Conservation (phyloP, 176 grass and related monocot species). For the Eleusine coracana region DNA sequence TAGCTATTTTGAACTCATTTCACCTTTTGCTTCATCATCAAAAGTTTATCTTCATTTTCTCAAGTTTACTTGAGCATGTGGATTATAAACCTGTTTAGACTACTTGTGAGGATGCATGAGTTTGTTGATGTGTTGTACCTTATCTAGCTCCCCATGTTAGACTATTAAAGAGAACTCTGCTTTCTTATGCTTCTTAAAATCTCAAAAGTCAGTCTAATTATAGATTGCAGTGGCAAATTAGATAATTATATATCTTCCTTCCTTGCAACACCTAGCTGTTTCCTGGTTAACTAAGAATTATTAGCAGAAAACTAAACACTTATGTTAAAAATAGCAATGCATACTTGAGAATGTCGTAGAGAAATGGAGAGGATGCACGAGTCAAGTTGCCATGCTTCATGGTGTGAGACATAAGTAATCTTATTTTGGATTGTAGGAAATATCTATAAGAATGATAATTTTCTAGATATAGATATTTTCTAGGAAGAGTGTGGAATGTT, state of each 20-base stretch:
- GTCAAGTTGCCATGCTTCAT: no score
- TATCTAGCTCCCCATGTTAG: not conserved
- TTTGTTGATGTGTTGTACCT: not conserved
- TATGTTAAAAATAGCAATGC: no score
- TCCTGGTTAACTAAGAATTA: not conserved
- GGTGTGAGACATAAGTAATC: no score
- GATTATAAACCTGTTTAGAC: not conserved
- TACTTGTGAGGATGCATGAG: constrained; percentile 4
- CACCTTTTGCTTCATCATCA: not conserved
- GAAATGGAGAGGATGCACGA: no score
- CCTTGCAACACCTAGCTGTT: not conserved
- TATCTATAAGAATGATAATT: no score
- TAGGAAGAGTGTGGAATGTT: no score
- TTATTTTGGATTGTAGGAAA: no score
- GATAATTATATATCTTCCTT: constrained; percentile 11
- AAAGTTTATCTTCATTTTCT: not conserved
- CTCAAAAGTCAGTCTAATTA: not conserved
- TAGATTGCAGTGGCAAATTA: not conserved
- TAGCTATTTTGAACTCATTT: not conserved
- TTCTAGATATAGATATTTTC: no score
- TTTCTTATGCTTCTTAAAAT: constrained; percentile 14
- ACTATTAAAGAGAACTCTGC: not conserved
- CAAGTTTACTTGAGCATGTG: not conserved
- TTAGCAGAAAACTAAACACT: constrained; percentile 27
- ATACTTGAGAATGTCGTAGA: no score